Evolutionary conservation across 2,329 filamentous ascomycete genomes (phyloP), one percentile per base, ranked within the genome.

Genomic region (Phaeosphaeriaceae sp.): DNA sequence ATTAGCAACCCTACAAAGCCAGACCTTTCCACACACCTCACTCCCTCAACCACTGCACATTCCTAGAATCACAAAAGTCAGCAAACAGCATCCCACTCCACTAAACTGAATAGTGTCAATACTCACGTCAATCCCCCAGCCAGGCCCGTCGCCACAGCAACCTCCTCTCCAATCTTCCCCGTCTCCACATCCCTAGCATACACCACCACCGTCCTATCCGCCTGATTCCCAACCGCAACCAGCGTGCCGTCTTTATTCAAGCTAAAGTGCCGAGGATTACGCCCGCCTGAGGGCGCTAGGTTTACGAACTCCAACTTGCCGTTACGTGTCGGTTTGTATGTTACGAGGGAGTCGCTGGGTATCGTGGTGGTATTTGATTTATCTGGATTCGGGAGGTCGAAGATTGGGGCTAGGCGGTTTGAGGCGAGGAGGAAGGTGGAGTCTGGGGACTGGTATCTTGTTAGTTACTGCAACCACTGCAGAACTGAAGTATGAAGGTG

Each of bases 151-250:
- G 31, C 31, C 3, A 13, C 22, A 21, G 21, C 45, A 25, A 24
- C 78, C n/a, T 79, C 66, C 15, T 83, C 70, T 5, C 78, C 77
- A 22, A 93, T 77, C 63, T 82, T 68, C 1, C 91, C 91, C 0
- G 85, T 88, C 54, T 72, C 61, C 1, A 82, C 78, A 75, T 92
- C 83, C 6, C 91, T 81, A 66, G 79, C 73, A 48, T 90, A 84
- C 50, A 93, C 76, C 7, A 84, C 85, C 1, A 91, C 85, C 27
- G 83, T 85, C 31, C 82, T 79, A 51, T 86, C 86, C 17, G 77
- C 76, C 76, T 92, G 89, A 62, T 90, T 81, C 0, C 84, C 89
- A 25, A 92, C 85, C 1, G 88, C 90, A 2, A 92, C 78, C 57
- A 89, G 76, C 54, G 83, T 82, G 1, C 90, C 90, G 11, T 83